Evolutionary conservation across 495 filamentous ascomycete genomes (phyloP), one percentile per base, ranked within the genome.

Genomic region (Neurospora sp.): DNA sequence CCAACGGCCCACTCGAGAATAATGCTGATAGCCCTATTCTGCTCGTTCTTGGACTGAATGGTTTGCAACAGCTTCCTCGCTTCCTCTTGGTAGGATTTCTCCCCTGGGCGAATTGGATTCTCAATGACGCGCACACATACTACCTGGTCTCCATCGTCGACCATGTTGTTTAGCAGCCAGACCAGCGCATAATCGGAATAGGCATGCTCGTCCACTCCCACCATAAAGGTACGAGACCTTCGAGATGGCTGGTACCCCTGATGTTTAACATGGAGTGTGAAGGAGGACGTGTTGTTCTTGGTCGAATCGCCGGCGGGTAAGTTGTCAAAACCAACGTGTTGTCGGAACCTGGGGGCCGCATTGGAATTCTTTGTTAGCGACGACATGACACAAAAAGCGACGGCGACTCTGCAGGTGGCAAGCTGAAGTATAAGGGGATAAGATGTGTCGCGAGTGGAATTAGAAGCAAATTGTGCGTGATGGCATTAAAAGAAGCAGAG

Each of bases 81-180:
- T 73, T 97, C 94, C 61, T 89, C 85, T 22, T 92, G 90, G 80
- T 98, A 98, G 61, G 88, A 85, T 76, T 91, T 90, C 76, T 96
- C 90, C 35, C 93, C 83, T 35, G 88, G 88, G 69, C 91, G 92
- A 69, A 90, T 88, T 74, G 96, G 91, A 78, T 91, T 95, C 76
- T 97, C 95, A 46, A 98, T 88, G 7, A 97, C 96, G 40, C 93
- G 87, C 46, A 99, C 87, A 81, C 96, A 99, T 41, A 99, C 91
- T 70, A 99, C 92, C 82, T 98, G 93, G 78, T 99, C 96, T 12
- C 96, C 96, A 80, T 98, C 96, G 77, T 98, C 95, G 27, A 98
- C 94, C 74, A 98, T 85, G 78, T 97, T 94, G 77, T 96, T 93
- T 38, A 99, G 88, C 68, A 98, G 86, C 94, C 94, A 99, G 79